These are phyloP conservation scores for Lepiota venenata DNA, from an alignment of 768 basidiomycete genomes.

Conservation along the genomic window DNA sequence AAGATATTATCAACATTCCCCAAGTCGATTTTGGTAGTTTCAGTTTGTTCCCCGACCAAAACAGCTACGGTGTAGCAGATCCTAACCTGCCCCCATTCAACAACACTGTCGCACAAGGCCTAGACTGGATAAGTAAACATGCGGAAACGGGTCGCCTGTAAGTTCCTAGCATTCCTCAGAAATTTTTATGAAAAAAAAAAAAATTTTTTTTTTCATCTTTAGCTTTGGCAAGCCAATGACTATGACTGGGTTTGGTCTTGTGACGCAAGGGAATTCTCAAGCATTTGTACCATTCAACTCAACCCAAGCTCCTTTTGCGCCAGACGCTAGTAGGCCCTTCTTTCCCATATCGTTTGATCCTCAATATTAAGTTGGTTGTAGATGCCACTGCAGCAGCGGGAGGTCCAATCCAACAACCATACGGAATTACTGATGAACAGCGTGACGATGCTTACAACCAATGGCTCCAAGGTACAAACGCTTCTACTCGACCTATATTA, in stretches of 20 bases:
- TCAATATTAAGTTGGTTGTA: not conserved
- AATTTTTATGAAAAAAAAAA: not conserved
- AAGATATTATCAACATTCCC: conserved; percentile 58
- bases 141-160: conserved; percentile 42
- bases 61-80: conserved; percentile 46
- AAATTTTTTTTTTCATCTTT: conserved; percentile 1
- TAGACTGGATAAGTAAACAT: conserved; percentile 54
- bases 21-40: conserved; percentile 56
- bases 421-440: conserved; percentile 51
- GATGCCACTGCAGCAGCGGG: conserved; percentile 7
- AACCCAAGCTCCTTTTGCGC: conserved; percentile 37
- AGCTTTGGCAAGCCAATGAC: conserved; percentile 55
- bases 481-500: not conserved
- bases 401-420: conserved; percentile 23
- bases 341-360: not conserved
- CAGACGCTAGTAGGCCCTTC: conserved; percentile 20
- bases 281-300: conserved; percentile 63
- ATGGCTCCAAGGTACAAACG: conserved; percentile 45
- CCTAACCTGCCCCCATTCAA: conserved; percentile 48
- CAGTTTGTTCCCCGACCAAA: conserved; percentile 70
- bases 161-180: conserved; percentile 13
- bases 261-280: conserved; percentile 49
- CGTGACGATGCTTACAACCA: conserved; percentile 49
- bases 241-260: conserved; percentile 58
- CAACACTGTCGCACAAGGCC: conserved; percentile 46